phyloP scores from a whole-genome alignment of 345 rosid species.

The Eutrema japonicum region DNA sequence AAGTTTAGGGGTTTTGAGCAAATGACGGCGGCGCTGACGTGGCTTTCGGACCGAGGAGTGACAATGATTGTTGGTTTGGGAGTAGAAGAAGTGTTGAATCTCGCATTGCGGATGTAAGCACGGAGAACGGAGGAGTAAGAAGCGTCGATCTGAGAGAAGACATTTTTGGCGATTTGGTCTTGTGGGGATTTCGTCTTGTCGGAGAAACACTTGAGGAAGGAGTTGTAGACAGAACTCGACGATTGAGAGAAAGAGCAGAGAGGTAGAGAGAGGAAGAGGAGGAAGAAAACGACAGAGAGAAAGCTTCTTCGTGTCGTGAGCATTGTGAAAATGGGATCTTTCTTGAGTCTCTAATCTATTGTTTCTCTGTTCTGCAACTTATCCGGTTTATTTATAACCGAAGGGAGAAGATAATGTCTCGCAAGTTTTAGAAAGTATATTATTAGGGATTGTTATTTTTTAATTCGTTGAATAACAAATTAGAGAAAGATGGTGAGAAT shows the following conservation, averaged over 20 bases:
- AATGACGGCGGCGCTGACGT: conserved; percentile 59
- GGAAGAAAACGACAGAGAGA: neutral
- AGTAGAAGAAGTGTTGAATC: conserved; percentile 54
- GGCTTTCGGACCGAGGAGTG: conserved; percentile 55
- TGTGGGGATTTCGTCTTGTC: conserved; percentile 38
- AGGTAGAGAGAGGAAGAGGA: conserved; percentile 30
- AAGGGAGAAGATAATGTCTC: conserved; percentile 2
- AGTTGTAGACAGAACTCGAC: conserved; percentile 34
- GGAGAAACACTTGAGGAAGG: conserved; percentile 53
- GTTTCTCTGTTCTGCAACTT: conserved; percentile 22
- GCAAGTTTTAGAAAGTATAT: neutral
- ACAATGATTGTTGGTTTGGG: conserved; percentile 56
- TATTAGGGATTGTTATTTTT: neutral
- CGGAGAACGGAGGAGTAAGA: conserved; percentile 53
- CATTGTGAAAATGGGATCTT: conserved; percentile 16
- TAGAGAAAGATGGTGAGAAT: no score
- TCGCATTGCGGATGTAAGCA: conserved; percentile 63
- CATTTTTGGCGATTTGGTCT: conserved; percentile 37
- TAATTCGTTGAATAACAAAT: neutral
- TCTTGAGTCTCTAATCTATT: conserved; percentile 31
- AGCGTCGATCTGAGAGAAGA: conserved; percentile 46
- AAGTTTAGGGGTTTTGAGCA: conserved; percentile 55
- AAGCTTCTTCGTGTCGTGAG: conserved; percentile 17
- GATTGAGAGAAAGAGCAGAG: conserved; percentile 30
- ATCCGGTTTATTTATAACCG: conserved; percentile 37